Percentiles rank a stretch among this genome's conserved stretches.
phyloP scores from a whole-genome alignment of 2,329 filamentous ascomycete species.

The Bimuria novae-zelandiae region DNA sequence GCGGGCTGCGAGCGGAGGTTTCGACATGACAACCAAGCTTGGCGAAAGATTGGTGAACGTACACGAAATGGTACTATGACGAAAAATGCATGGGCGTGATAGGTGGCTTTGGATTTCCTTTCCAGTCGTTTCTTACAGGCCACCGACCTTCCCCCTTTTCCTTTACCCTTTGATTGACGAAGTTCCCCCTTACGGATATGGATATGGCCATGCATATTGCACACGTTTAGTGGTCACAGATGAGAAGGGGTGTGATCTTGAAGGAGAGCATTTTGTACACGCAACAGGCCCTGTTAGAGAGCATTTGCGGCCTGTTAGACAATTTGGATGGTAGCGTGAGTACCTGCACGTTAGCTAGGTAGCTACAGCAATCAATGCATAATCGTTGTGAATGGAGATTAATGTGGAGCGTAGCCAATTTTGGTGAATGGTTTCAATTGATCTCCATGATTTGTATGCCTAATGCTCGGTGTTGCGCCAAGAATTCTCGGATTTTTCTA shows the following conservation, averaged over 20 bases:
- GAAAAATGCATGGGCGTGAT: conserved; percentile 2
- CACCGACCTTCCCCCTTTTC: neutral
- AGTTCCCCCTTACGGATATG: neutral
- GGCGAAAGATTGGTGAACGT: conserved; percentile 29
- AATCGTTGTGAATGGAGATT: too few species aligned
- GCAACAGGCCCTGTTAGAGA: neutral
- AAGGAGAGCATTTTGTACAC: neutral
- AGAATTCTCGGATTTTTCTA: too few species aligned
- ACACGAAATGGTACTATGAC: neutral
- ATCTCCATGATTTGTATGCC: too few species aligned
- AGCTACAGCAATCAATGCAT: too few species aligned
- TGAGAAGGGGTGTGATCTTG: neutral
- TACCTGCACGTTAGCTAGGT: neutral
- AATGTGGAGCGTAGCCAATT: too few species aligned
- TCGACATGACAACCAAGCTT: conserved; percentile 40
- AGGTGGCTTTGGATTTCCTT: conserved; percentile 1
- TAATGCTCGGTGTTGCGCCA: too few species aligned
- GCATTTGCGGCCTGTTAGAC: neutral
- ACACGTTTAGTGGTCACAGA: neutral
- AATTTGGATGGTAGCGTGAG: neutral
- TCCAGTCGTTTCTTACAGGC: conserved; percentile 1
- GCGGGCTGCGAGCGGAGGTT: conserved; percentile 52
- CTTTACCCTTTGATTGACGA: neutral
- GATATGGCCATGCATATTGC: conserved; percentile 1
- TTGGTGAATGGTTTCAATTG: too few species aligned